A percentile compares a stretch with the other conserved stretches of the same genome.
These are phyloP conservation scores for Annulohypoxylon maeteangense DNA, from an alignment of 495 filamentous ascomycete species.

Conservation along the genomic window DNA sequence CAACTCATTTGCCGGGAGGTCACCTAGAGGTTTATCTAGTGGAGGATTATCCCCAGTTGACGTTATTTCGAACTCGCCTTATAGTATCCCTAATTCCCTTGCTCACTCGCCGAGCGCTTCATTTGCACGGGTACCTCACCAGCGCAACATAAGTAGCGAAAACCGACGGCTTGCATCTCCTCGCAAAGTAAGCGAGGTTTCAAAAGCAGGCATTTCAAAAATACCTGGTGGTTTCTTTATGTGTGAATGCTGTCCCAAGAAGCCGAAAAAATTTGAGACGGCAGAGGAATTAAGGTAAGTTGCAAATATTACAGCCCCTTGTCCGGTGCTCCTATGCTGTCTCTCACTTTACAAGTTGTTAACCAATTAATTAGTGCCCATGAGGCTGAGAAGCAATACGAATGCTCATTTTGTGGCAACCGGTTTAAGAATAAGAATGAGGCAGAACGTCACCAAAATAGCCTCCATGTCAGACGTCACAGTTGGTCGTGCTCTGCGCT, in stretches of 20 bases:
- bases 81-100: slow-evolving; percentile 66
- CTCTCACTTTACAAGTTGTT: slow-evolving; percentile 19
- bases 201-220: slow-evolving; percentile 56
- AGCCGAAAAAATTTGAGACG: slow-evolving; percentile 96
- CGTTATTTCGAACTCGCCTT: slow-evolving; percentile 66
- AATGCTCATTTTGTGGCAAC: slow-evolving; percentile 90
- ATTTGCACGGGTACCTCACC: slow-evolving; percentile 60
- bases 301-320: not conserved
- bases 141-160: slow-evolving; percentile 57
- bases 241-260: slow-evolving; percentile 98
- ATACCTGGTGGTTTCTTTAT: slow-evolving; percentile 70
- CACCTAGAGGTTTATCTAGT: slow-evolving; percentile 78
- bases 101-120: slow-evolving; percentile 69
- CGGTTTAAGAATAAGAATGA: slow-evolving; percentile 99
- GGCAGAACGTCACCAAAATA: slow-evolving; percentile 97
- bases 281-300: slow-evolving; percentile 86
- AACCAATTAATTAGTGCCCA: slow-evolving; percentile 62
- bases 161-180: slow-evolving; percentile 56
- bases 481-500: slow-evolving; percentile 97
- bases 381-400: slow-evolving; percentile 95
- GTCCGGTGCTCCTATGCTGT: not conserved
- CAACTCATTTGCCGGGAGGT: slow-evolving; percentile 75
- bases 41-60: slow-evolving; percentile 62
- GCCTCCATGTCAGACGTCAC: slow-evolving; percentile 91
- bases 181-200: slow-evolving; percentile 59